A percentile compares a stretch with the other conserved stretches of the same genome.
These are phyloP conservation scores for Fusarium multiceps DNA, from an alignment of 2,329 filamentous ascomycete species.

Conservation along the genomic window DNA sequence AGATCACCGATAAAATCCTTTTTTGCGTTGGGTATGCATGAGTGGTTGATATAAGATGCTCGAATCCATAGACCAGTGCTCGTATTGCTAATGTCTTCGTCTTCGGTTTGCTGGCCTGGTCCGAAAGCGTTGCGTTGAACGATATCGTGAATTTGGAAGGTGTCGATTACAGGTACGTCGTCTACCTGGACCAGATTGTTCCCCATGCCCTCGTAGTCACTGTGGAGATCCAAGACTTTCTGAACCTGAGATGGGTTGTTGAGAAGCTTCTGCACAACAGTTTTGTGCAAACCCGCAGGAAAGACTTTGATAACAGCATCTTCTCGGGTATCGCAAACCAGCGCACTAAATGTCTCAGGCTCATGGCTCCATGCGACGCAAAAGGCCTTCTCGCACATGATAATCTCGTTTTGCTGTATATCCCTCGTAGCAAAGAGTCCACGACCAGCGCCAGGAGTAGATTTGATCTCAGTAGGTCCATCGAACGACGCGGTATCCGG, in stretches of 20 bases:
- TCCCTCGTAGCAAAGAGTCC: slow-evolving; percentile 52
- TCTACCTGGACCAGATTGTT: slow-evolving; percentile 35
- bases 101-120: slow-evolving; percentile 42
- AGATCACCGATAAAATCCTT: slow-evolving; percentile 55
- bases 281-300: slow-evolving; percentile 48
- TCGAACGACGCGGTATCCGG: slow-evolving; percentile 48
- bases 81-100: slow-evolving; percentile 47
- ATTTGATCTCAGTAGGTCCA: slow-evolving; percentile 43
- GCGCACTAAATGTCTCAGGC: slow-evolving; percentile 43
- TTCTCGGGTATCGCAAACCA: slow-evolving; percentile 50
- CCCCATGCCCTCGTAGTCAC: slow-evolving; percentile 45
- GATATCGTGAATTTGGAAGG: slow-evolving; percentile 50
- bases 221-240: slow-evolving; percentile 40
- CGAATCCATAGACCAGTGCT: slow-evolving; percentile 55
- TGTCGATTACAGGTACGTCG: slow-evolving; percentile 42
- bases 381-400: slow-evolving; percentile 53
- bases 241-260: slow-evolving; percentile 44
- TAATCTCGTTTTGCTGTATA: slow-evolving; percentile 47
- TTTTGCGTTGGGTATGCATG: slow-evolving; percentile 52
- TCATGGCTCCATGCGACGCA: slow-evolving; percentile 49
- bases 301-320: slow-evolving; percentile 45
- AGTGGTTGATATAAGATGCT: slow-evolving; percentile 57
- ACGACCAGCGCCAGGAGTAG: slow-evolving; percentile 47
- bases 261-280: slow-evolving; percentile 43
- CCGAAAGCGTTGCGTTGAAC: slow-evolving; percentile 51